Percentiles rank a stretch among this genome's conserved stretches.
Evolutionary conservation across 176 grass and related monocot genomes (phyloP).

Genomic region (Guadua angustifolia): DNA sequence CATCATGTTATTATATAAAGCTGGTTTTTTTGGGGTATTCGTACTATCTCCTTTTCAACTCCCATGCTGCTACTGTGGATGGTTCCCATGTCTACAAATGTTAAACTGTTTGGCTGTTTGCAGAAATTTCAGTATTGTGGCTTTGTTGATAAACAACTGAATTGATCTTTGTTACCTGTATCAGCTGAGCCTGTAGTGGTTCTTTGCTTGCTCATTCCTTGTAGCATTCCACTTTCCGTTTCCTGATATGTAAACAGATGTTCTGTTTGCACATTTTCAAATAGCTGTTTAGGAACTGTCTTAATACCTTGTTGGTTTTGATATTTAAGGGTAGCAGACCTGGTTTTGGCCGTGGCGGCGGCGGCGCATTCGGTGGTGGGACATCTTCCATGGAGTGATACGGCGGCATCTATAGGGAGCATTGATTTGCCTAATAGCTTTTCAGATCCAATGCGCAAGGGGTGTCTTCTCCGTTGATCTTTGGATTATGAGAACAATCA

Average conservation of each 20-base stretch:
- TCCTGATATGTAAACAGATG: background rate
- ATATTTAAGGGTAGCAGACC: slow-evolving; percentile 70
- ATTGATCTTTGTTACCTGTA: background rate
- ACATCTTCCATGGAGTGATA: slow-evolving; percentile 68
- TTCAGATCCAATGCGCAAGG: background rate
- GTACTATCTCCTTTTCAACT: background rate
- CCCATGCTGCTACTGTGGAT: background rate
- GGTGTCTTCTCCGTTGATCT: slow-evolving; percentile 39
- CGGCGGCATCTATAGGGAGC: too few species aligned
- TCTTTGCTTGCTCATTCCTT: background rate
- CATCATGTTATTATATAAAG: background rate
- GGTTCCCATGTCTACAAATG: background rate
- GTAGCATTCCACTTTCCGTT: background rate
- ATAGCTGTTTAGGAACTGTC: background rate
- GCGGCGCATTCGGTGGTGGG: slow-evolving; percentile 51
- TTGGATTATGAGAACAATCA: slow-evolving; percentile 35
- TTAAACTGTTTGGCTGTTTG: background rate
- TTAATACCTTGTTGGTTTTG: background rate
- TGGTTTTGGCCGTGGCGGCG: slow-evolving; percentile 74
- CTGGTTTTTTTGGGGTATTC: background rate
- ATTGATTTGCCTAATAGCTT: background rate
- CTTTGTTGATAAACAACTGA: background rate
- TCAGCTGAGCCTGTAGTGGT: background rate
- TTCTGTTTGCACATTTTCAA: background rate
- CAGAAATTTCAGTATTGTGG: background rate